phyloP scores from a whole-genome alignment of 768 basidiomycete species.

The Pulveroboletus sp. region DNA sequence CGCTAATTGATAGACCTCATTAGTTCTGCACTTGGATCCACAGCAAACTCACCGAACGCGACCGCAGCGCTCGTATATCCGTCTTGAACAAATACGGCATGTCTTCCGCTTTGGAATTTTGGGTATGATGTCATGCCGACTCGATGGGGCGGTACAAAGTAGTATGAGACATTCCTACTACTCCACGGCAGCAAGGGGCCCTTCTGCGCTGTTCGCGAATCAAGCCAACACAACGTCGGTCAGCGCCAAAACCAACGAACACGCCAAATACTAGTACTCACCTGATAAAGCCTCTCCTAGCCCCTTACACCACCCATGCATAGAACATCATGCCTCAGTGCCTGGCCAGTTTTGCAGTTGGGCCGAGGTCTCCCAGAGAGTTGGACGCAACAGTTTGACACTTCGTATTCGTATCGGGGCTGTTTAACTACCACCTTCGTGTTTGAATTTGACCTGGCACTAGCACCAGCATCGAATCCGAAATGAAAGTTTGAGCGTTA shows the following conservation, averaged over 20 bases:
- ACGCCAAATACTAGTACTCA: neutral
- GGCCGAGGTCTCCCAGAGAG: no score
- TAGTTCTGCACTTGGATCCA: neutral
- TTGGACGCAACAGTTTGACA: no score
- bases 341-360: no score
- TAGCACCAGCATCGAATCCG: no score
- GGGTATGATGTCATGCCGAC: neutral
- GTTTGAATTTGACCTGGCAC: no score
- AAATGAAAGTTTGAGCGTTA: no score
- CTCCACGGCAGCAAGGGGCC: neutral
- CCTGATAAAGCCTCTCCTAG: neutral
- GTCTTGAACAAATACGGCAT: neutral
- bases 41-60: constrained; percentile 1
- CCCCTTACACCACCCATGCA: no score
- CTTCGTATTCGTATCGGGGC: no score
- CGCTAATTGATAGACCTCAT: neutral
- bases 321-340: no score
- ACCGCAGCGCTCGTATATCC: neutral
- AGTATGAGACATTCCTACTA: neutral
- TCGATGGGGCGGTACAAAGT: neutral
- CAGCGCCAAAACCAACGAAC: neutral
- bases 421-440: no score
- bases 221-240: neutral
- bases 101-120: neutral
- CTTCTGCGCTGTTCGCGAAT: neutral